A percentile compares a stretch with the other conserved stretches of the same genome.
Conservation (phyloP, 345 rosid species). For the Gossypium bickii region DNA sequence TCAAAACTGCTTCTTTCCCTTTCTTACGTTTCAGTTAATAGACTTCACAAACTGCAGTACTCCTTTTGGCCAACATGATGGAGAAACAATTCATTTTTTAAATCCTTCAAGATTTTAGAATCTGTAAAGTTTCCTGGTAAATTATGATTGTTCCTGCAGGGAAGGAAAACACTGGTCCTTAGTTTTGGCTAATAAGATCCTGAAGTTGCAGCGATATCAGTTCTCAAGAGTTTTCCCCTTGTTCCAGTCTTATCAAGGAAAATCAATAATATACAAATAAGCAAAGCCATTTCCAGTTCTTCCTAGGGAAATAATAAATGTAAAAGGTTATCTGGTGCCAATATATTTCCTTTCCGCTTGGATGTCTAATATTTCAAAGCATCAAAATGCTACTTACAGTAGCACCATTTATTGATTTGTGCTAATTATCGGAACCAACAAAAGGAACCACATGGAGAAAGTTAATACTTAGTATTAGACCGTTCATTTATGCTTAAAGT, state of each 20-base stretch:
- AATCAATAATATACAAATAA: neutral
- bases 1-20: neutral
- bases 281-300: neutral
- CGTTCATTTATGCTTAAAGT: neutral
- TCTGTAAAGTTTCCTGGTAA: neutral
- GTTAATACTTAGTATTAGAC: neutral
- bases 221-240: neutral
- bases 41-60: neutral
- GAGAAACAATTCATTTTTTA: neutral
- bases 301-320: neutral
- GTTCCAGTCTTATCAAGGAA: neutral
- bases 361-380: neutral
- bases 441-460: neutral
- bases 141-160: neutral
- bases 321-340: neutral
- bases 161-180: neutral
- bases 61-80: neutral
- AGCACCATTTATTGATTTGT: neutral
- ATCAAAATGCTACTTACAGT: neutral
- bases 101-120: neutral
- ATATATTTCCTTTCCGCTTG: neutral
- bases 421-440: neutral
- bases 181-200: neutral
- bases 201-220: neutral
- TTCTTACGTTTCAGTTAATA: neutral